Percentiles rank a stretch among this genome's conserved stretches.
Conservation (phyloP, 495 filamentous ascomycete genomes). For the Penicillium alfredii region DNA sequence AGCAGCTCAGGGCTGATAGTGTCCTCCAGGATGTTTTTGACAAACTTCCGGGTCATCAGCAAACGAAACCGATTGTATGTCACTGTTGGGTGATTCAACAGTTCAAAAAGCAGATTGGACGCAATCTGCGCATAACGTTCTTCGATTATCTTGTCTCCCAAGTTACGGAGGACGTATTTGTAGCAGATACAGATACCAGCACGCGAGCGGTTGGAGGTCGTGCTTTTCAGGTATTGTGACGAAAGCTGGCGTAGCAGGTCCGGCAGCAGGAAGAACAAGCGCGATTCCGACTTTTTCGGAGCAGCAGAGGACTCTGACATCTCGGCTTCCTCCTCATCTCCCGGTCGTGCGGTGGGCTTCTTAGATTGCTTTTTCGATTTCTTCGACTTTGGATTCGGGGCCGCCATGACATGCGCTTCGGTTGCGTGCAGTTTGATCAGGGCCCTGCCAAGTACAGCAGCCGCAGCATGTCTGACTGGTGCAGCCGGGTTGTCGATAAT, state of each 20-base stretch:
- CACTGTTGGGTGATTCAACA: constrained; percentile 71
- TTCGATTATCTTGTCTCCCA: constrained; percentile 74
- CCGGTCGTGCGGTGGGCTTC: constrained; percentile 55
- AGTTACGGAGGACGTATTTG: constrained; percentile 63
- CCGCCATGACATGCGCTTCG: constrained; percentile 45
- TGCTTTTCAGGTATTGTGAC: constrained; percentile 69
- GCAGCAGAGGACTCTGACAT: constrained; percentile 67
- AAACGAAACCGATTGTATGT: constrained; percentile 82
- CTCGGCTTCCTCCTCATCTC: constrained; percentile 68
- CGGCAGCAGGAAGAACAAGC: constrained; percentile 64
- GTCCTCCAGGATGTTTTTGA: constrained; percentile 77
- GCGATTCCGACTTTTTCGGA: constrained; percentile 60
- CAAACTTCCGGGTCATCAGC: constrained; percentile 76
- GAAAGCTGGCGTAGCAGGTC: constrained; percentile 81
- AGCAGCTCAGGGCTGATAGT: constrained; percentile 77
- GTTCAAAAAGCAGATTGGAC: constrained; percentile 70
- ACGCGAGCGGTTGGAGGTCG: constrained; percentile 72
- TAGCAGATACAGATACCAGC: constrained; percentile 87
- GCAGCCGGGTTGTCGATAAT: constrained; percentile 71
- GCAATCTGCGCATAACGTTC: constrained; percentile 72
- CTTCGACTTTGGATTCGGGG: constrained; percentile 61
- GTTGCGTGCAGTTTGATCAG: constrained; percentile 77
- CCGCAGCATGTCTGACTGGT: constrained; percentile 76
- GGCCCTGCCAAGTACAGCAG: constrained; percentile 71
- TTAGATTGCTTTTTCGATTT: constrained; percentile 70